Evolutionary conservation across 2,329 filamentous ascomycete species (phyloP).

Genomic region (Immersiporthe knoxdaviesiana): DNA sequence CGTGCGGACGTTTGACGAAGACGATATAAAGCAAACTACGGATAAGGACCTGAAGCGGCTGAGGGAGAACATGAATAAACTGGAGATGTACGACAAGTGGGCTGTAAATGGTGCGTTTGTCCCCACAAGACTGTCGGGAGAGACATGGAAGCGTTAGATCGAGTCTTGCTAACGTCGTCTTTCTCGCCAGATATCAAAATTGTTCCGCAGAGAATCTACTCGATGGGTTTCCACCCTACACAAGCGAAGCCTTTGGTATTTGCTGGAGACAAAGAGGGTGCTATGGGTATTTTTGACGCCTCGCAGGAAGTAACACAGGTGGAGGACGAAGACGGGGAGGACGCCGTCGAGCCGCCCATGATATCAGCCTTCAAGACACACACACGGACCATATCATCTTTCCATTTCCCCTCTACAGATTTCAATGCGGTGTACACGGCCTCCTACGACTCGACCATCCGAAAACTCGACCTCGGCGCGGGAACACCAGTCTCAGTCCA

Average conservation of each 20-base stretch:
- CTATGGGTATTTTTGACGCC: conserved; percentile 87
- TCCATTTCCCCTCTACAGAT: conserved; percentile 76
- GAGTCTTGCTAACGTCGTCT: conserved; percentile 5
- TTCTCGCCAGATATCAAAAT: conserved; percentile 78
- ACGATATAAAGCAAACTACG: conserved; percentile 78
- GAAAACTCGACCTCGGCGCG: conserved; percentile 81
- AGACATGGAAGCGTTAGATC: not conserved
- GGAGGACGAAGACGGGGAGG: conserved; percentile 61
- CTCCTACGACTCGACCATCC: conserved; percentile 91
- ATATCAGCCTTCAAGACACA: conserved; percentile 92
- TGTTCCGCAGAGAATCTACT: conserved; percentile 84
- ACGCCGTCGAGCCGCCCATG: conserved; percentile 71
- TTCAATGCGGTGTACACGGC: conserved; percentile 77
- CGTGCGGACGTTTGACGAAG: conserved; percentile 81
- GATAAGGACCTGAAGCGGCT: conserved; percentile 76
- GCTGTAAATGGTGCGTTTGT: conserved; percentile 69
- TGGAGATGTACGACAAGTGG: conserved; percentile 84
- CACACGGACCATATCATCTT: conserved; percentile 82
- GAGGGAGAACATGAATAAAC: conserved; percentile 73
- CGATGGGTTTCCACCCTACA: conserved; percentile 86
- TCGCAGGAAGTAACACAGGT: conserved; percentile 64
- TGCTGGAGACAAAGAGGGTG: conserved; percentile 91
- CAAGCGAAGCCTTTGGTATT: conserved; percentile 86
- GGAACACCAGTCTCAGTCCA: conserved; percentile 70
- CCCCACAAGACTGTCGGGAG: not conserved